Base-by-base conservation (phyloP, 805 yeast species). In the Candida corydali region DNA sequence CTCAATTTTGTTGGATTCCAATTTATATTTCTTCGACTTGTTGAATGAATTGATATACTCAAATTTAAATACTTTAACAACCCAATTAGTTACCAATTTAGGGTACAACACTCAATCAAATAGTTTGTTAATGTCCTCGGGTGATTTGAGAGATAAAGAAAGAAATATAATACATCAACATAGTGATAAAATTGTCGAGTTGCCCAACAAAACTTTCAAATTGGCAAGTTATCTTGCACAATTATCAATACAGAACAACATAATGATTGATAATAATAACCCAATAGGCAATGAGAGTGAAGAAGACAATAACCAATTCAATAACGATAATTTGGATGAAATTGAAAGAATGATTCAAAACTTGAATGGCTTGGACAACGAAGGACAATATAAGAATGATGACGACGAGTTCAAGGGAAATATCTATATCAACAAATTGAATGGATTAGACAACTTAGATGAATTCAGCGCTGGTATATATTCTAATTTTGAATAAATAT, bases 401-500 rank as follows among this genome's bases (percentile, higher is more conserved):
- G n/a, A n/a, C n/a, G 38, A 39, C 7, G 57, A 57, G 28, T 40
- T 53, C 15, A 39, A 58, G 1, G 73, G 72, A 9, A 67, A 67
- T 42, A 51, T 55, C 11, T 67, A 57, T 44, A 50, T 67, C 24
- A 65, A 62, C 47, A 55, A 43, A 36, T 43, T 65, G 39, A 64
- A 63, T 46, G 60, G 56, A 26, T 48, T 60, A 22, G 80, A 76
- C 12, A 87, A 80, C 44, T 70, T 89, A 39, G 94, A 86, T 46
- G 96, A 87, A 42, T 72, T 89, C 47, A 82, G 95, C 61, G 97
- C 97, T 4, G 73, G 87, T 46, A 89, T 89, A 7, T 89, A 89
- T 57, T 82, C 95, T 14, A 87, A 87, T 51, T 86, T 84, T 45
- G 72, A 66, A 37, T 65, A 52, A 43, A 27, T 11, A 6, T 14